A percentile compares a stretch with the other conserved stretches of the same genome.
Conservation (phyloP, 805 yeast species). For the Yarrowia keelungensis region DNA sequence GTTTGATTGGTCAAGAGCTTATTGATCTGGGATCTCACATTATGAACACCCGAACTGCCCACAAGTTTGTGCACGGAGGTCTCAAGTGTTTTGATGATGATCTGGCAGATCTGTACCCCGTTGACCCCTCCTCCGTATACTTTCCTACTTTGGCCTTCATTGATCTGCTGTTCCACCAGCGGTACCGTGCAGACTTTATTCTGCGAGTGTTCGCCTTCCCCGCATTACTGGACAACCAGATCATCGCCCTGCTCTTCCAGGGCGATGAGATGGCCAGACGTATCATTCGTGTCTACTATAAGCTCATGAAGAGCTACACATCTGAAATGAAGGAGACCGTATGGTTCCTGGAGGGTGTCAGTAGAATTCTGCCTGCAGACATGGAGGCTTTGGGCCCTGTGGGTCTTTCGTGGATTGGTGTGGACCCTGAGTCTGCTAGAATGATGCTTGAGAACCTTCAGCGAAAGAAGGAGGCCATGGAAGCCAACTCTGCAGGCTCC, state of each 20-base stretch:
- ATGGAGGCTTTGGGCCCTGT: conserved; percentile 76
- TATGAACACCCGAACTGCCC: conserved; percentile 31
- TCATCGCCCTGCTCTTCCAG: conserved; percentile 75
- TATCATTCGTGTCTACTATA: conserved; percentile 87
- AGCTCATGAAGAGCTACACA: conserved; percentile 78
- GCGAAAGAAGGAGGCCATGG: conserved; percentile 25
- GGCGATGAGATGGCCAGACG: conserved; percentile 90
- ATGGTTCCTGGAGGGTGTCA: conserved; percentile 93
- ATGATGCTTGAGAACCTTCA: conserved; percentile 37
- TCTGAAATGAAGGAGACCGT: conserved; percentile 87
- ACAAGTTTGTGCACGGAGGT: conserved; percentile 33
- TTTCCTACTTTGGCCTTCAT: conserved; percentile 84
- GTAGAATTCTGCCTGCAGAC: conserved; percentile 86
- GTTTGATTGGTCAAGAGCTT: conserved; percentile 82
- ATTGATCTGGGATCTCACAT: conserved; percentile 79
- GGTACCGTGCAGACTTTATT: conserved; percentile 84
- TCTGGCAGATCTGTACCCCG: conserved; percentile 85
- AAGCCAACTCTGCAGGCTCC: conserved; percentile 5
- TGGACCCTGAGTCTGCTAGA: conserved; percentile 37
- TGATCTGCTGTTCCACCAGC: conserved; percentile 77
- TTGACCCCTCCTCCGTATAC: conserved; percentile 82
- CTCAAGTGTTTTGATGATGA: conserved; percentile 79
- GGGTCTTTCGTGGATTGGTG: conserved; percentile 36
- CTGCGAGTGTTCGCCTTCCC: conserved; percentile 91
- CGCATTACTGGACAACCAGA: conserved; percentile 82